These are phyloP conservation scores for Epicoccum nigrum DNA, from an alignment of 2,329 filamentous ascomycete genomes.

Conservation along the genomic window DNA sequence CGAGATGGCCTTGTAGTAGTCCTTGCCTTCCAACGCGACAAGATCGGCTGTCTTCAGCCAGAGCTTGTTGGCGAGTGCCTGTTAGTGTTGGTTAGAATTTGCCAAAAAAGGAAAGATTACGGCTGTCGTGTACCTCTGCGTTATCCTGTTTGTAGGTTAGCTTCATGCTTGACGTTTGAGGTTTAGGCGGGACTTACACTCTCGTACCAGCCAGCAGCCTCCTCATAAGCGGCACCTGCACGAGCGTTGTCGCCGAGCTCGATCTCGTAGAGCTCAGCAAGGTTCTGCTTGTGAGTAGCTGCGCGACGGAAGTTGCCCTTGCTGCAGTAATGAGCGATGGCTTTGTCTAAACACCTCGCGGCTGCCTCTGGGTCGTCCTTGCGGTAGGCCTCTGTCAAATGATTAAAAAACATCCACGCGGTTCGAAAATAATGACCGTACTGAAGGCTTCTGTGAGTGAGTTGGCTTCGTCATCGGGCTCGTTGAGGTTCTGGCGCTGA, in stretches of 20 bases:
- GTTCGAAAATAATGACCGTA: conserved; percentile 15
- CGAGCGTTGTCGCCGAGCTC: conserved; percentile 78
- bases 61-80: conserved; percentile 84
- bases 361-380: conserved; percentile 85
- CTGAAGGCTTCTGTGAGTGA: conserved; percentile 87
- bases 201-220: conserved; percentile 88
- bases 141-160: conserved; percentile 43
- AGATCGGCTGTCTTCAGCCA: conserved; percentile 92
- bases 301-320: conserved; percentile 92
- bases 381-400: conserved; percentile 71
- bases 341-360: conserved; percentile 76
- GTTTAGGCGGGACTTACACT: conserved; percentile 32
- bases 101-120: conserved; percentile 17
- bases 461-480: conserved; percentile 91
- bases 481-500: conserved; percentile 80
- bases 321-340: conserved; percentile 83
- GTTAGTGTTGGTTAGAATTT: conserved; percentile 31
- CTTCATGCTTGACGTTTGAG: neutral
- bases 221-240: conserved; percentile 83
- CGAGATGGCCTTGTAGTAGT: conserved; percentile 58
- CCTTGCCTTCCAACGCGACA: conserved; percentile 79
- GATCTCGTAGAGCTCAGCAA: conserved; percentile 84
- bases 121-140: conserved; percentile 37
- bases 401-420: conserved; percentile 16
- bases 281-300: conserved; percentile 85